Conservation (phyloP, 345 rosid species). For the Murraya paniculata region DNA sequence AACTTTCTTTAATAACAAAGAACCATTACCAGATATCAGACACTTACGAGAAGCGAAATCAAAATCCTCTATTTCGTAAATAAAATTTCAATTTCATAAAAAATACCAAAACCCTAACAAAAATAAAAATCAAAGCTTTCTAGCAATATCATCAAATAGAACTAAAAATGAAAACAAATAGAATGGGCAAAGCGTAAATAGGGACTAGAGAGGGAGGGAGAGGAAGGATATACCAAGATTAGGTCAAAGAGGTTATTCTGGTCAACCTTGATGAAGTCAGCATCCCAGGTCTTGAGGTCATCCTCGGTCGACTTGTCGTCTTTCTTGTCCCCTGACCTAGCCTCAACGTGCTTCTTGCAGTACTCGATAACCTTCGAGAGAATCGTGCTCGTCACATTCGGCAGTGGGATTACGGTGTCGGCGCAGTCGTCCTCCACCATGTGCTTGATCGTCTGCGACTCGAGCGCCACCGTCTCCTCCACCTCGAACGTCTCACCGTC, state of each 20-base stretch:
- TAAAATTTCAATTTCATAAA: background rate
- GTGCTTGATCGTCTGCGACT: slow-evolving; percentile 57
- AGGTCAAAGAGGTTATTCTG: slow-evolving; percentile 55
- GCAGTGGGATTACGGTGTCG: slow-evolving; percentile 48
- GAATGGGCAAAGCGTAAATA: background rate
- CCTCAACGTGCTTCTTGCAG: slow-evolving; percentile 51
- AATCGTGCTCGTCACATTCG: slow-evolving; percentile 53
- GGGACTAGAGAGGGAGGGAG: background rate
- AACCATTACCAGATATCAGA: background rate
- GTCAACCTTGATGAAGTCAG: slow-evolving; percentile 51
- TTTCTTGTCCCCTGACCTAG: slow-evolving; percentile 11
- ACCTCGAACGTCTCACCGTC: slow-evolving; percentile 58
- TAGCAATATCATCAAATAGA: background rate
- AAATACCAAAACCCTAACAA: background rate
- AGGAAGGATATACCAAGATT: slow-evolving; percentile 38
- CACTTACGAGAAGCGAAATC: background rate
- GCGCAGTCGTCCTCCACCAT: slow-evolving; percentile 61
- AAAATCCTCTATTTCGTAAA: background rate
- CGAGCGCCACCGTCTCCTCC: slow-evolving; percentile 47
- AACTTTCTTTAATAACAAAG: background rate
- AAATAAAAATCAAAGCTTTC: background rate
- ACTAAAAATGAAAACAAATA: background rate
- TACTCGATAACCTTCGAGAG: slow-evolving; percentile 57
- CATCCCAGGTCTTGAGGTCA: slow-evolving; percentile 43
- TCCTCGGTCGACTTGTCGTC: slow-evolving; percentile 11